Evolutionary conservation across 495 filamentous ascomycete species (phyloP), one percentile per base, ranked within the genome.

Genomic region (Penicillium malachiteum): DNA sequence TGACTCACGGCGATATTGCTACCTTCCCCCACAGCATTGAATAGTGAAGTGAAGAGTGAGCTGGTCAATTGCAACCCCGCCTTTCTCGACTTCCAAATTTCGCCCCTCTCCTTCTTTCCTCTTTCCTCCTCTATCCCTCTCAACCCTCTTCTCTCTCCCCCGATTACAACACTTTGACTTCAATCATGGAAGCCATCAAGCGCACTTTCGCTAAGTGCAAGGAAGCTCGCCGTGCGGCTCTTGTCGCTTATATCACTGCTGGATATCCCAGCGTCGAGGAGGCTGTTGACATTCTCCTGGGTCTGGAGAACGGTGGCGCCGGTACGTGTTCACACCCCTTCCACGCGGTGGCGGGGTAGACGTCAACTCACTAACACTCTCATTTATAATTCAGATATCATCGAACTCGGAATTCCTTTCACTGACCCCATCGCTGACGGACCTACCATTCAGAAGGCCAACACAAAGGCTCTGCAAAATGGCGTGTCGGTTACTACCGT

Each of bases 241-340:
- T 99, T 46, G 90, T 99, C 50, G 91, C 92, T 33, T 99, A 99
- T 79, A 88, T 96, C 62, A 97, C 94, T 13, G 94, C 93, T 48
- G 94, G 94, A 31, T 99, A 88, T 66, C 94, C 95, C 5, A 90
- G 82, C n/a, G 77, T 84, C 16, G 86, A 87, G 57, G 85, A 89
- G 63, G 91, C 91, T 0, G 85, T 90, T 39, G 84, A 91, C 69
- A 85, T 96, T 56, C 71, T 99, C 64, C 73, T 97, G 40, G 89
- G 84, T 33, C 86, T 97, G 84, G 89, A 98, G 75, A 88, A 86
- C 69, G 95, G 94, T 65, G 94, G 95, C 60, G 88, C 93, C 56
- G 92, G 92, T 95, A 76, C 42, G 79, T 72, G 26, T 7, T 13
- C 46, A 45, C 50, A n/a, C 26, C 30, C 18, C 16, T 35, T 26